Percentiles rank a stretch among this genome's conserved stretches.
phyloP scores from a whole-genome alignment of 192 early-diverging fungal genomes.

The Rhizophagus clarus region DNA sequence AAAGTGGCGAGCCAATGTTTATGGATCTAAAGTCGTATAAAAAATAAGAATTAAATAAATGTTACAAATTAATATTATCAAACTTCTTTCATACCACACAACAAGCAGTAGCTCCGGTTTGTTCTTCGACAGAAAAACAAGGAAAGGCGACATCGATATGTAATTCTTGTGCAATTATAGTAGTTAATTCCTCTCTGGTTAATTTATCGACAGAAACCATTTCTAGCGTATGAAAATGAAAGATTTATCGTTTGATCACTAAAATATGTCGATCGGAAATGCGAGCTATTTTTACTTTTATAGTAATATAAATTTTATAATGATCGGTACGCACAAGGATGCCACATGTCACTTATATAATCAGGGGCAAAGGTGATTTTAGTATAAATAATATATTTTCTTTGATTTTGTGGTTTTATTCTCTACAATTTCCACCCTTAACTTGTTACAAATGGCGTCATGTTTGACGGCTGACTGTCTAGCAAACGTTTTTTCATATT shows the following conservation, averaged over 20 bases:
- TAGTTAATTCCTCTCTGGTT: slow-evolving; percentile 32
- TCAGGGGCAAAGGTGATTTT: no score
- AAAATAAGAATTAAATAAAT: background rate
- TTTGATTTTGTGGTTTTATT: background rate
- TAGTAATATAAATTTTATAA: no score
- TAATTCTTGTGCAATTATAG: slow-evolving; percentile 53
- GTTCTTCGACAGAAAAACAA: slow-evolving; percentile 49
- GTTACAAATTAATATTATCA: background rate
- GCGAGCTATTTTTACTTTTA: no score
- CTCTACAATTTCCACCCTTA: background rate
- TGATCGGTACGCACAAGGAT: no score
- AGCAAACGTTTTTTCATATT: background rate
- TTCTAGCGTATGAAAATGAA: background rate
- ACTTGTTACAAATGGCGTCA: background rate
- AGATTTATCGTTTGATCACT: no score
- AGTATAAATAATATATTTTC: no score
- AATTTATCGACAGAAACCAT: slow-evolving; percentile 31
- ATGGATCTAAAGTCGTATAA: slow-evolving; percentile 37
- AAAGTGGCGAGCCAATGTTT: slow-evolving; percentile 47
- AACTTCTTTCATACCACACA: slow-evolving; percentile 50
- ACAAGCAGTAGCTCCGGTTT: slow-evolving; percentile 51
- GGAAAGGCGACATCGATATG: slow-evolving; percentile 59
- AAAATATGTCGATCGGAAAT: no score
- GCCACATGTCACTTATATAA: no score
- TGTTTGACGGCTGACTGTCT: slow-evolving; percentile 17